These are phyloP conservation scores for Cytidiella melzeri DNA, from an alignment of 768 basidiomycete species.

Conservation along the genomic window DNA sequence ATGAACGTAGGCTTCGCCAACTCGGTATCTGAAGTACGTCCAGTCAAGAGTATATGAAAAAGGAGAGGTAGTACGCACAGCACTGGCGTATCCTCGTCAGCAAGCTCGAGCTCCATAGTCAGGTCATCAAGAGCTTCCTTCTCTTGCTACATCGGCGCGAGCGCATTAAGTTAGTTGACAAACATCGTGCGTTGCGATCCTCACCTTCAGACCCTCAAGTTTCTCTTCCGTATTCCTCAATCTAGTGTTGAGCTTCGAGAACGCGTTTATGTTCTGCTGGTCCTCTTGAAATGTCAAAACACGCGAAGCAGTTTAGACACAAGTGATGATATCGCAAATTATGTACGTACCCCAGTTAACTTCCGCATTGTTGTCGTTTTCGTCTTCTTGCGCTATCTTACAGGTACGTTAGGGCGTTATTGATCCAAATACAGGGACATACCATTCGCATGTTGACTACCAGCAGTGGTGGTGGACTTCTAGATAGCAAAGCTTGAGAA, in stretches of 20 bases:
- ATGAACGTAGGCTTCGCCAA: slow-evolving; percentile 87
- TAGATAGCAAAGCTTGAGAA: too few species aligned
- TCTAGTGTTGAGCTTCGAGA: slow-evolving; percentile 87
- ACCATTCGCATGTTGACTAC: neutral
- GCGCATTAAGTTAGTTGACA: neutral
- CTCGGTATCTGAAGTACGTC: slow-evolving; percentile 60
- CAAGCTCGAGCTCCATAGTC: slow-evolving; percentile 79
- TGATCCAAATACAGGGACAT: neutral
- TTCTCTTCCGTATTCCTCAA: slow-evolving; percentile 66
- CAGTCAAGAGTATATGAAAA: neutral
- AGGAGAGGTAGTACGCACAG: slow-evolving; percentile 43
- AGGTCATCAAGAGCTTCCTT: slow-evolving; percentile 93
- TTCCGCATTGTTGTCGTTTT: slow-evolving; percentile 66
- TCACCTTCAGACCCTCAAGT: slow-evolving; percentile 67
- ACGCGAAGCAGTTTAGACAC: neutral
- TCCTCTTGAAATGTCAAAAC: slow-evolving; percentile 33
- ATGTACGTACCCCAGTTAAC: slow-evolving; percentile 73
- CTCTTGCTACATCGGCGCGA: slow-evolving; percentile 90
- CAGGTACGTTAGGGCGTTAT: slow-evolving; percentile 1
- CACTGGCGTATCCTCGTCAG: slow-evolving; percentile 77
- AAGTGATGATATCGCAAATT: neutral
- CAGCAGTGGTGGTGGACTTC: too few species aligned
- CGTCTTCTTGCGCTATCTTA: slow-evolving; percentile 72
- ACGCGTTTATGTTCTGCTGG: slow-evolving; percentile 85
- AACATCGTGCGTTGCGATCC: slow-evolving; percentile 2